These are phyloP conservation scores for Trypanosoma rangeli DNA, from an alignment of 208 protist species.

Conservation along the genomic window DNA sequence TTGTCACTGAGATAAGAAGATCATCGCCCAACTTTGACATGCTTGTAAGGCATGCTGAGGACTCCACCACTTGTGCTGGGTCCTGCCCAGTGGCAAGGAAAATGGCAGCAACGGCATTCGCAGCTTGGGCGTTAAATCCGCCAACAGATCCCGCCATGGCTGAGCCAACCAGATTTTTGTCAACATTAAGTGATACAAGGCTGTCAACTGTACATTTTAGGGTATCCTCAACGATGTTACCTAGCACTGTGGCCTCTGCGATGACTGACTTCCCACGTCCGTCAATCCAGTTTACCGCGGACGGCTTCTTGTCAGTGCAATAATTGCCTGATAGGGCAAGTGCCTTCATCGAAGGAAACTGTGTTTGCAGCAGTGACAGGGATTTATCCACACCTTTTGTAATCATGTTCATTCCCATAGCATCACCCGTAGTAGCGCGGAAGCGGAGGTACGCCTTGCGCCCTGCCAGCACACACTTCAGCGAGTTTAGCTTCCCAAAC, in stretches of 20 bases:
- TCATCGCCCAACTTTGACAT: constrained; percentile 92
- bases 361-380: constrained; percentile 77
- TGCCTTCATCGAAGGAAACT: constrained; percentile 93
- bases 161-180: constrained; percentile 98
- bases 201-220: constrained; percentile 95
- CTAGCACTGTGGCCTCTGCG: constrained; percentile 92
- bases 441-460: constrained; percentile 95
- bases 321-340: constrained; percentile 96
- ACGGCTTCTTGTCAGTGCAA: constrained; percentile 99
- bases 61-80: constrained; percentile 98
- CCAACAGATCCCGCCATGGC: constrained; percentile 97
- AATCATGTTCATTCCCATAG: constrained; percentile 99
- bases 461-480: constrained; percentile 90
- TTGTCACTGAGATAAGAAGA: constrained; percentile 95
- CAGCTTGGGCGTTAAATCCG: constrained; percentile 98
- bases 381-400: constrained; percentile 96
- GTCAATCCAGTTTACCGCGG: constrained; percentile 97
- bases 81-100: constrained; percentile 99
- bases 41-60: constrained; percentile 95
- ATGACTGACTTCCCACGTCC: constrained; percentile 96
- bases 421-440: constrained; percentile 94
- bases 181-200: constrained; percentile 91
- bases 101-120: constrained; percentile 97
- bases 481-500: constrained; percentile 91
- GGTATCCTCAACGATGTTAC: constrained; percentile 87